These are phyloP conservation scores for Penicillium sp. DNA, from an alignment of 2,329 filamentous ascomycete species.

Conservation along the genomic window DNA sequence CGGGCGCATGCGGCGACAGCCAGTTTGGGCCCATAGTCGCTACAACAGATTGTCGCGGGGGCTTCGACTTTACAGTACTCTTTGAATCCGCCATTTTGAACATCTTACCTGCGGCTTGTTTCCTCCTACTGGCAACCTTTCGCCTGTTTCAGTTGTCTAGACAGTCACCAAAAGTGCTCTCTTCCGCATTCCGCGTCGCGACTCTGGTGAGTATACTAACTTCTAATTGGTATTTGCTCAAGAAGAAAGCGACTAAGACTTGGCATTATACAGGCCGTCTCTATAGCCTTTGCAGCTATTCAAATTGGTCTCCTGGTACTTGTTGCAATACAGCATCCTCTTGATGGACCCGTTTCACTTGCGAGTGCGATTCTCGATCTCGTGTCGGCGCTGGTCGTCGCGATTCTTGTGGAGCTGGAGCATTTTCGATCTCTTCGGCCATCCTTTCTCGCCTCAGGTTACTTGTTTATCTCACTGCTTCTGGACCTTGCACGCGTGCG, in stretches of 20 bases:
- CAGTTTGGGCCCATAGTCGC: slow-evolving; percentile 10
- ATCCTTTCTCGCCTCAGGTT: neutral
- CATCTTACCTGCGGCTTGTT: slow-evolving; percentile 7
- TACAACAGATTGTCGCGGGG: slow-evolving; percentile 12
- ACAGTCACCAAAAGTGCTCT: slow-evolving; percentile 11
- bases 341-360: neutral
- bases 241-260: neutral
- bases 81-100: slow-evolving; percentile 16
- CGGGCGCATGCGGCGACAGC: slow-evolving; percentile 4
- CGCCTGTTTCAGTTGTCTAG: slow-evolving; percentile 13
- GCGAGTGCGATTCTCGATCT: neutral
- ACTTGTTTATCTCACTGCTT: neutral
- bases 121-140: slow-evolving; percentile 10
- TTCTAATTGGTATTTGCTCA: neutral
- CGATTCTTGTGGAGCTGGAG: neutral
- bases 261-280: neutral
- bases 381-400: neutral
- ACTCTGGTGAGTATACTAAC: slow-evolving; percentile 4
- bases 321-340: neutral
- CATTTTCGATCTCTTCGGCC: neutral
- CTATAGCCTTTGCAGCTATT: neutral
- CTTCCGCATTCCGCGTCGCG: slow-evolving; percentile 6
- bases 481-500: neutral
- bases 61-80: slow-evolving; percentile 19
- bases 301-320: neutral